phyloP scores from a whole-genome alignment of 495 filamentous ascomycete genomes.

The Echria macrotheca region DNA sequence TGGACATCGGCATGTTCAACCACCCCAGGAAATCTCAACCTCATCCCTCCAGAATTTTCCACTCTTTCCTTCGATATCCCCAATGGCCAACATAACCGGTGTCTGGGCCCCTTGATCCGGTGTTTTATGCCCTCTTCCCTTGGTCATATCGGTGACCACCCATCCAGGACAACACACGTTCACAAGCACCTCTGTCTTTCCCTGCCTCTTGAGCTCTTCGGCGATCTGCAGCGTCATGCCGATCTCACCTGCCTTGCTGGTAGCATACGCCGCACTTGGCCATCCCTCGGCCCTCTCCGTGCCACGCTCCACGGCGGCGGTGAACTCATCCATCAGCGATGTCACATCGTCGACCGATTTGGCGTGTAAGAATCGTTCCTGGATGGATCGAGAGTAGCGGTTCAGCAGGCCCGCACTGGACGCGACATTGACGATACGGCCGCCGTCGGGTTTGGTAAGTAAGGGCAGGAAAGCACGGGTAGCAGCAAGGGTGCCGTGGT shows the following conservation, averaged over 20 bases:
- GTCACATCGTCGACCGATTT: conserved; percentile 4
- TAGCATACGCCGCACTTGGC: conserved; percentile 40
- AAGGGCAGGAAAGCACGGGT: conserved; percentile 7
- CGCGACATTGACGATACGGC: conserved; percentile 4
- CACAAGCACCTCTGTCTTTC: conserved; percentile 29
- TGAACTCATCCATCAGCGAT: conserved; percentile 6
- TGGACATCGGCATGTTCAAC: background rate
- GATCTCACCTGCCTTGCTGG: conserved; percentile 7
- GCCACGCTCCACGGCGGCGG: background rate
- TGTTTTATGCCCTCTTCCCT: conserved; percentile 36
- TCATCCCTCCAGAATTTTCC: conserved; percentile 45
- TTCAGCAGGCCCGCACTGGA: background rate
- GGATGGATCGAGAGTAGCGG: background rate
- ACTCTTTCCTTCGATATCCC: conserved; percentile 34
- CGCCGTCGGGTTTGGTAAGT: background rate
- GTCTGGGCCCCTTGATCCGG: conserved; percentile 47
- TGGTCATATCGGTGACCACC: conserved; percentile 51
- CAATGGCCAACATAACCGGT: conserved; percentile 47
- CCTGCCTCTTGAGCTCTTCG: background rate
- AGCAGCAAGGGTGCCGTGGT: conserved; percentile 2
- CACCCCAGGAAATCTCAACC: conserved; percentile 34
- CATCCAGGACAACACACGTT: conserved; percentile 51
- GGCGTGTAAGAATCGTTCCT: background rate
- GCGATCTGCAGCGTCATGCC: conserved; percentile 3
- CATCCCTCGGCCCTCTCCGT: conserved; percentile 11